Evolutionary conservation across 2,329 filamentous ascomycete species (phyloP), one percentile per base, ranked within the genome.

Genomic region (Sodiomyces alkalinus): DNA sequence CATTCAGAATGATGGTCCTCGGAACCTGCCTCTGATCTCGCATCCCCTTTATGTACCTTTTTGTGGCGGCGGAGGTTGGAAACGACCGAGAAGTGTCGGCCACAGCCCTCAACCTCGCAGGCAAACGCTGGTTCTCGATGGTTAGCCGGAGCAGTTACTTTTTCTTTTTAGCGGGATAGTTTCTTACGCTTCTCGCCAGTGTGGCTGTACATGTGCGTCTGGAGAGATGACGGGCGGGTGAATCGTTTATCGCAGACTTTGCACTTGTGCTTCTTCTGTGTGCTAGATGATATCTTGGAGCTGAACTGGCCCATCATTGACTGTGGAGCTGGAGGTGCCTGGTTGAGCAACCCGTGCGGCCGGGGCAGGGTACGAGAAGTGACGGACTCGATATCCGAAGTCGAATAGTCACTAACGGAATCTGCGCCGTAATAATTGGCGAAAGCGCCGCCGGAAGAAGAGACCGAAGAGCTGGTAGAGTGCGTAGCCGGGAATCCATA

Each of bases 261-360:
- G 70, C 87, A 96, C 64, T 94, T 94, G 62, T 96, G 90, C 66
- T 96, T 96, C 74, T 96, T 96, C 51, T 94, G 85, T 7, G 87
- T 90, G 57, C 83, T 93, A 12, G 82, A 86, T 1, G 85, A 86
- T 29, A 94, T 77, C 58, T 94, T 94, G 38, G 87, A 94, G 56
- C 82, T 94, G 60, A 96, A 96, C 45, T 92, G 86, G 29, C 83
- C 75, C 90, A 98, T 98, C 85, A 98, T 94, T 1, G 86, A 92
- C 48, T 92, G 81, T 2, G 85, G 86, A 12, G 83, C 83, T 1
- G 85, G 83, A 2, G 83, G 82, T 18, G 75, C 65, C 38, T 64
- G 67, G 23, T 60, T 59, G 56, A 67, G 62, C 30, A 67, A 44
- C 20, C 70, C 75, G 16, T 74, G 74, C 1, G 85, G 82, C 29